Conservation (phyloP, 2,329 filamentous ascomycete genomes). For the Zasmidium angulare region DNA sequence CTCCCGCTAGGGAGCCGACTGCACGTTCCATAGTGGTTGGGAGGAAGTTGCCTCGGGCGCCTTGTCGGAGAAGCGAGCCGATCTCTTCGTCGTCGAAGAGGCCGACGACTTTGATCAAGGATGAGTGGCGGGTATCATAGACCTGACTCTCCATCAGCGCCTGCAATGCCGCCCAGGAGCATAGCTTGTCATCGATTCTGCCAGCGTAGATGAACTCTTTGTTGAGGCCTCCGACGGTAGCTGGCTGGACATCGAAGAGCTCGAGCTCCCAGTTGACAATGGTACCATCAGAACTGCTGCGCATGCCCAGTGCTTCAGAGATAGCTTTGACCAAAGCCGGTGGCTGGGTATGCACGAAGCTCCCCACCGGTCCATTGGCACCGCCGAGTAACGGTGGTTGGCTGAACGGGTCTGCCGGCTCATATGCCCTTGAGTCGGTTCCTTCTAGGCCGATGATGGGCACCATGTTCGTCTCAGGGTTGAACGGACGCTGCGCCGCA, state of each 20-base stretch:
- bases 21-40: constrained; percentile 77
- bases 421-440: constrained; percentile 35
- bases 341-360: constrained; percentile 82
- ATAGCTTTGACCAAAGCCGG: constrained; percentile 82
- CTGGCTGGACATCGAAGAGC: constrained; percentile 86
- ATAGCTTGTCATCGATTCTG: constrained; percentile 96
- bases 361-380: constrained; percentile 46
- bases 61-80: constrained; percentile 84
- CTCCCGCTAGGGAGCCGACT: constrained; percentile 63
- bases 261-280: constrained; percentile 98
- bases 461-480: constrained; percentile 89
- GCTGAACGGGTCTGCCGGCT: constrained; percentile 32
- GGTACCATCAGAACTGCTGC: constrained; percentile 56
- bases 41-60: constrained; percentile 85
- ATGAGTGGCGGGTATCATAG: constrained; percentile 55
- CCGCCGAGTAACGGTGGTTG: constrained; percentile 53
- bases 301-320: constrained; percentile 71
- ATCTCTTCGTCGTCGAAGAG: constrained; percentile 98
- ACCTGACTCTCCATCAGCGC: constrained; percentile 64
- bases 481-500: constrained; percentile 64
- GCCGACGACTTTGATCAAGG: constrained; percentile 82
- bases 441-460: constrained; percentile 88
- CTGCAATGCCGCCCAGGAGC: constrained; percentile 87
- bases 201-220: constrained; percentile 94
- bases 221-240: constrained; percentile 78